These are phyloP conservation scores for Protea cynaroides DNA, from an alignment of 164 flowering plant species.

Conservation along the genomic window DNA sequence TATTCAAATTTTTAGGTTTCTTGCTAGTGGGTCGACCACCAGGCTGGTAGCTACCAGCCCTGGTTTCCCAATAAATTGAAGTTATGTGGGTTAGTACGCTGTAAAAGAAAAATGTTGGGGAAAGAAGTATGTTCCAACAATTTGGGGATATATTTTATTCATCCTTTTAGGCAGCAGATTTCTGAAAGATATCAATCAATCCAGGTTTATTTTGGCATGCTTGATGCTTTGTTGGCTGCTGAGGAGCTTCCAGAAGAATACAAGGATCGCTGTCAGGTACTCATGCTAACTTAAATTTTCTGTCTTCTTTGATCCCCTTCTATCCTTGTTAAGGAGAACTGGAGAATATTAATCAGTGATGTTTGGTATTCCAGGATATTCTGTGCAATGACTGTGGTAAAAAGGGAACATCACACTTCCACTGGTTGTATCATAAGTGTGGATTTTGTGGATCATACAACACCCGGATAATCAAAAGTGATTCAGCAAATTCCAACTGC, in stretches of 20 bases:
- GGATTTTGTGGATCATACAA: slow-evolving; percentile 79
- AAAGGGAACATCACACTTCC: slow-evolving; percentile 74
- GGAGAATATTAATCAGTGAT: neutral
- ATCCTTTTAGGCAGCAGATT: neutral
- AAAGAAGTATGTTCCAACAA: no score
- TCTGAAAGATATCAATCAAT: neutral
- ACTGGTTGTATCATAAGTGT: slow-evolving; percentile 91
- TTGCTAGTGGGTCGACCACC: neutral
- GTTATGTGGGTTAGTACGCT: neutral
- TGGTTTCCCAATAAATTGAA: neutral
- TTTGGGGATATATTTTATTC: neutral
- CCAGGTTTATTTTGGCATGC: slow-evolving; percentile 95
- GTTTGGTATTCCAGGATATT: slow-evolving; percentile 51
- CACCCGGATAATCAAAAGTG: slow-evolving; percentile 64
- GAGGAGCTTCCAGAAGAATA: slow-evolving; percentile 91
- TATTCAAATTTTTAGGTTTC: neutral
- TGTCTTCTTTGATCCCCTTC: neutral
- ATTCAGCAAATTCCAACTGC: slow-evolving; percentile 26
- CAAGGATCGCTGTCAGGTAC: slow-evolving; percentile 74
- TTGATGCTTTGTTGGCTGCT: slow-evolving; percentile 77
- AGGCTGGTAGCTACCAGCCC: neutral
- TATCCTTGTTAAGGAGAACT: no score
- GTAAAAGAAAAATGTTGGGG: neutral
- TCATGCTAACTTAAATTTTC: neutral
- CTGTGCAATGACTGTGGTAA: slow-evolving; percentile 82